These are phyloP conservation scores for Gracilaria caudata DNA, from an alignment of 23 red algal species.

Conservation along the genomic window DNA sequence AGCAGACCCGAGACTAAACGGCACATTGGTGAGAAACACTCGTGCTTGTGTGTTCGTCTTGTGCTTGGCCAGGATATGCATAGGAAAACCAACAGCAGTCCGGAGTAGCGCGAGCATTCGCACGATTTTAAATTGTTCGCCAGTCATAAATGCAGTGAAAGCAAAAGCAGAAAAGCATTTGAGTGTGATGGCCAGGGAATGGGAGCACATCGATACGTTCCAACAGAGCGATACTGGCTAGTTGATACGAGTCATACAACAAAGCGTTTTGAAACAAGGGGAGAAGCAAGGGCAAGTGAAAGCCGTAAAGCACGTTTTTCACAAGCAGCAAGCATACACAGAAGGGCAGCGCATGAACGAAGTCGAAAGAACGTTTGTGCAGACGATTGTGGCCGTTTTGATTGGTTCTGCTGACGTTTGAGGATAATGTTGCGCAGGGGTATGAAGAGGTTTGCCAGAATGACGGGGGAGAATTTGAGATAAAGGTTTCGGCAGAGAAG, in stretches of 20 bases:
- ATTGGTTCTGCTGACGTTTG: neutral
- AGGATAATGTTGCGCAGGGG: constrained; percentile 27
- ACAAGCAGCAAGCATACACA: neutral
- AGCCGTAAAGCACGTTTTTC: neutral
- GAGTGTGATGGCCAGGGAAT: constrained; percentile 22
- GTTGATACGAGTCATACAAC: constrained; percentile 21
- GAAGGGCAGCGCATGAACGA: neutral
- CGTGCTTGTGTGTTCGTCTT: neutral
- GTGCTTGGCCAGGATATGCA: neutral
- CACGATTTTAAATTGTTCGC: neutral
- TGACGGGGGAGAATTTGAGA: constrained; percentile 13
- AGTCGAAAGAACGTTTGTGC: neutral
- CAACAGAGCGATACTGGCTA: constrained; percentile 23
- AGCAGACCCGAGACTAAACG: neutral
- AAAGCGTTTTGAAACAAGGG: neutral
- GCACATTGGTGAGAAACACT: too few species aligned
- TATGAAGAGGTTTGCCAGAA: constrained; percentile 1
- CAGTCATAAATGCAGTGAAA: neutral
- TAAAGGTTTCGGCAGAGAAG: neutral
- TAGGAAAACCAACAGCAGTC: constrained; percentile 3
- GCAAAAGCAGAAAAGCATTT: constrained; percentile 19
- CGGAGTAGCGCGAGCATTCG: neutral
- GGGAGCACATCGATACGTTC: constrained; percentile 6
- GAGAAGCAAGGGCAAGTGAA: neutral
- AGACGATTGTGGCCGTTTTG: neutral